Base-by-base conservation (phyloP, 805 yeast species). In the Tetrapisispora phaffii region DNA sequence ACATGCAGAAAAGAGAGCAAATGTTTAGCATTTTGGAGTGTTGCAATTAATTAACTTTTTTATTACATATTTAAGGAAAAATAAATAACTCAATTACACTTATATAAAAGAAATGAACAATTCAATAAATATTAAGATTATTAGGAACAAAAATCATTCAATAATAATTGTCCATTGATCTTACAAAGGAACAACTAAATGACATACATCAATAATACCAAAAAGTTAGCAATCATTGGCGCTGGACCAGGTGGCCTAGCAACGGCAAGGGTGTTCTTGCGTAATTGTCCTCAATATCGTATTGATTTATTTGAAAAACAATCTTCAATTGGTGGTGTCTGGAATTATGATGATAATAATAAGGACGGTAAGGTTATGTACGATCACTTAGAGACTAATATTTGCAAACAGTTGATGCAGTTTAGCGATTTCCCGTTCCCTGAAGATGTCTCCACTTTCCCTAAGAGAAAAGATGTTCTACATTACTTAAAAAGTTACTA, bases 241-340 rank as follows among this genome's bases (percentile, higher is more conserved):
- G 88, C 77, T 2, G 95, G 94, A 0, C 89, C 93, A 0, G 72
- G 77, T 37, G 94, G 90, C 0, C 63, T 81, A 19, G 85, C 80
- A 0, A 66, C 75, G 3, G 78, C 85, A 0, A 76, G 79, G 47
- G 85, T 88, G 0, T 66, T 85, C 10, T 50, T 74, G 7, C 72
- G 68, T 9, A 88, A 80, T 51, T 66, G 68, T 17, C 55, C 61
- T 1, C 57, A 65, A 3, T 73, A 74, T 50, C 64, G 69, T 38
- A 69, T 85, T 40, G 75, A 73, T 22, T 68, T 82, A 5, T 83
- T 72, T 56, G 95, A 85, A 50, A 68, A 74, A 39, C 71, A 83
- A 49, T 51, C 65, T 7, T 59, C 62, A n/a, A 58, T 74, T n/a
- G 95, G 95, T 13, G 96, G 96, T 0, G 66, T 85, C 8, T 86